phyloP scores from a whole-genome alignment of 75 land plant genomes.

The Gnetum montanum region DNA sequence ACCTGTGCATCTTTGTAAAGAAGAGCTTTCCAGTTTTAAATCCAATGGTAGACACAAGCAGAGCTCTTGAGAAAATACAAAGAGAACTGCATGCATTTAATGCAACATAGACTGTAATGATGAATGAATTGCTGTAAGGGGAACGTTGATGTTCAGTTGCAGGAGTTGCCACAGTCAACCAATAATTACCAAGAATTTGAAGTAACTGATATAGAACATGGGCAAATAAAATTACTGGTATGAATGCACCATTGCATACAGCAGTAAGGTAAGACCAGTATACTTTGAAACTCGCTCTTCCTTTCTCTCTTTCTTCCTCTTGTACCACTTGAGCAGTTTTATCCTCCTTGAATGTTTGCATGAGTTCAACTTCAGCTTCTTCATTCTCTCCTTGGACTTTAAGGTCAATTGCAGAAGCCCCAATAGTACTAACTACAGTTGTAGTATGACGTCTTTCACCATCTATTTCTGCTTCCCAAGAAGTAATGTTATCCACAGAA shows the following conservation, averaged over 20 bases:
- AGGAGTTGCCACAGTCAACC: slow-evolving; percentile 97
- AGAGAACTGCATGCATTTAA: slow-evolving; percentile 64
- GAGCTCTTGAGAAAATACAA: slow-evolving; percentile 50
- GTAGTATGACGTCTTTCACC: slow-evolving; percentile 12
- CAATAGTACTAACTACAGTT: slow-evolving; percentile 7
- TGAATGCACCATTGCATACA: slow-evolving; percentile 44
- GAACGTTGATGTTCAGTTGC: slow-evolving; percentile 28
- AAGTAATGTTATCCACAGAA: slow-evolving; percentile 3
- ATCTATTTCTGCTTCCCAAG: slow-evolving; percentile 7
- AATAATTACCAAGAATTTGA: slow-evolving; percentile 82
- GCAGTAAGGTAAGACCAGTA: slow-evolving; percentile 79
- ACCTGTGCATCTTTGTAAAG: slow-evolving; percentile 56
- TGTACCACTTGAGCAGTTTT: slow-evolving; percentile 51
- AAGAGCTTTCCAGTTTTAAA: slow-evolving; percentile 56
- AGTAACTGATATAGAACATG: slow-evolving; percentile 59
- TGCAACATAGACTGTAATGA: slow-evolving; percentile 51
- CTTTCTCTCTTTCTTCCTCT: slow-evolving; percentile 73
- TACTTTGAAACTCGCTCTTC: slow-evolving; percentile 52
- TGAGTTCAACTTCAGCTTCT: neutral
- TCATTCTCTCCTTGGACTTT: slow-evolving; percentile 1
- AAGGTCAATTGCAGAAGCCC: too few species aligned
- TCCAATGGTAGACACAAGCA: slow-evolving; percentile 37
- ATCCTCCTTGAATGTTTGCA: slow-evolving; percentile 5
- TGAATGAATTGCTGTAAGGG: slow-evolving; percentile 14
- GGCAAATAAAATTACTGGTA: slow-evolving; percentile 43